These are phyloP conservation scores for Cercophora samala DNA, from an alignment of 495 filamentous ascomycete genomes.

Conservation along the genomic window DNA sequence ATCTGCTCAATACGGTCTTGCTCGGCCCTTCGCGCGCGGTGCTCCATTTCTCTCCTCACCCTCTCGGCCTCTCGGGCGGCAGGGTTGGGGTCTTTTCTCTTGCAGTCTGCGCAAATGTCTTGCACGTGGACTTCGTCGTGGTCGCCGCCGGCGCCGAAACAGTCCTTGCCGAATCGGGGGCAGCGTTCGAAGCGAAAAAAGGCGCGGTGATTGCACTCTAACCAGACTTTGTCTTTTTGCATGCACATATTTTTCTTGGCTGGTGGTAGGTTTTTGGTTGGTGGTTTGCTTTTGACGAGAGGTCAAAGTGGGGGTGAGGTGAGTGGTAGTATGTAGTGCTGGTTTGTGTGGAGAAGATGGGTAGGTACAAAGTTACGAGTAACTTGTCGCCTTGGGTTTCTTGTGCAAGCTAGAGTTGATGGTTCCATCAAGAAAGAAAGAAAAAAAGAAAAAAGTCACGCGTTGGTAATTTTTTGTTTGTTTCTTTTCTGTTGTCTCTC, in stretches of 20 bases:
- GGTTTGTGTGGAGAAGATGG: too few species aligned
- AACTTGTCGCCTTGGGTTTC: too few species aligned
- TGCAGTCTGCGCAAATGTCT: background rate
- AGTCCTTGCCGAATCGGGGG: background rate
- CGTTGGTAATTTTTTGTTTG: too few species aligned
- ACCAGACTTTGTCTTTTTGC: background rate
- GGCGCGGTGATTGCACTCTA: background rate
- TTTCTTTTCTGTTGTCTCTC: too few species aligned
- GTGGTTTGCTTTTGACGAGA: background rate
- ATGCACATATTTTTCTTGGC: background rate
- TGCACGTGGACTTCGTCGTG: background rate
- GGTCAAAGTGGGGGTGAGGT: background rate
- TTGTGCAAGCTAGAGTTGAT: too few species aligned
- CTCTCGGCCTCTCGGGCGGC: background rate
- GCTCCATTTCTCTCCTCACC: background rate
- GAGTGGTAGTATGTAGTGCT: background rate
- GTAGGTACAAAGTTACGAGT: too few species aligned
- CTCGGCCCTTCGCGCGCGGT: background rate
- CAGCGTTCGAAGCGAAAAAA: background rate
- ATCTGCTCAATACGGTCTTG: background rate
- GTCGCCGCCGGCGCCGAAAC: background rate
- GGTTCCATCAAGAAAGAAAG: too few species aligned
- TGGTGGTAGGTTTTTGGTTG: too few species aligned
- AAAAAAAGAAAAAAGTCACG: too few species aligned
- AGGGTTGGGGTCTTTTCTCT: background rate